These are phyloP conservation scores for Adansonia digitata DNA, from an alignment of 345 rosid genomes.

Conservation along the genomic window DNA sequence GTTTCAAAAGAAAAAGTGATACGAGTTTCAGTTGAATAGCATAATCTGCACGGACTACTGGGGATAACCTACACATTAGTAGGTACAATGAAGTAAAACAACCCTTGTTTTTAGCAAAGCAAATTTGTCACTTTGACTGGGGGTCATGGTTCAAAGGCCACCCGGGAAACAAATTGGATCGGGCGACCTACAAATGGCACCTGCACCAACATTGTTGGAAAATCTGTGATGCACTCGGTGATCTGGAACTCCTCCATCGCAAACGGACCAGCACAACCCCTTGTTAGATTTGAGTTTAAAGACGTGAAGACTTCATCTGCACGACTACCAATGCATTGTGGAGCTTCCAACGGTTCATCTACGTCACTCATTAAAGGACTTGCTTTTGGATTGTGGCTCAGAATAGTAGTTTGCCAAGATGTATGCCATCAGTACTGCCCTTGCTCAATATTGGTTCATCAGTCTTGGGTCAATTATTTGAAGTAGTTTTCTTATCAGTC, in stretches of 20 bases:
- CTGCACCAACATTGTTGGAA: slow-evolving; percentile 67
- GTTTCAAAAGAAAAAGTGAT: slow-evolving; percentile 12
- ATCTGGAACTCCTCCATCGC: slow-evolving; percentile 67
- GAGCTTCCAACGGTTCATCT: slow-evolving; percentile 88
- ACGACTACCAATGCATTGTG: slow-evolving; percentile 53
- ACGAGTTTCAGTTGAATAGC: slow-evolving; percentile 22
- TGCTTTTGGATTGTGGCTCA: slow-evolving; percentile 96
- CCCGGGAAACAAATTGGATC: slow-evolving; percentile 72
- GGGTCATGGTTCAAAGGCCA: slow-evolving; percentile 35
- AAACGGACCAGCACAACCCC: slow-evolving; percentile 39
- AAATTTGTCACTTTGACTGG: slow-evolving; percentile 27
- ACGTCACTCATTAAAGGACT: slow-evolving; percentile 97
- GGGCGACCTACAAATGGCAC: slow-evolving; percentile 71
- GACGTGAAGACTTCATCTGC: slow-evolving; percentile 41
- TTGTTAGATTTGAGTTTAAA: slow-evolving; percentile 29
- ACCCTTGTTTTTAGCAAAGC: slow-evolving; percentile 38
- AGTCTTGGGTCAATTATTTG: slow-evolving; percentile 89
- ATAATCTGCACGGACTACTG: slow-evolving; percentile 27
- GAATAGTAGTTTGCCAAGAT: slow-evolving; percentile 90
- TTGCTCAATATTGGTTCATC: slow-evolving; percentile 80
- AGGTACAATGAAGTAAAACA: slow-evolving; percentile 32
- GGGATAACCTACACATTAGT: slow-evolving; percentile 27
- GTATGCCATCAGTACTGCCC: slow-evolving; percentile 95
- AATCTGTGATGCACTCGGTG: slow-evolving; percentile 56
- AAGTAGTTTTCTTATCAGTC: slow-evolving; percentile 80